Conservation (phyloP, 257 asterid genomes). For the Verbascum thapsus region DNA sequence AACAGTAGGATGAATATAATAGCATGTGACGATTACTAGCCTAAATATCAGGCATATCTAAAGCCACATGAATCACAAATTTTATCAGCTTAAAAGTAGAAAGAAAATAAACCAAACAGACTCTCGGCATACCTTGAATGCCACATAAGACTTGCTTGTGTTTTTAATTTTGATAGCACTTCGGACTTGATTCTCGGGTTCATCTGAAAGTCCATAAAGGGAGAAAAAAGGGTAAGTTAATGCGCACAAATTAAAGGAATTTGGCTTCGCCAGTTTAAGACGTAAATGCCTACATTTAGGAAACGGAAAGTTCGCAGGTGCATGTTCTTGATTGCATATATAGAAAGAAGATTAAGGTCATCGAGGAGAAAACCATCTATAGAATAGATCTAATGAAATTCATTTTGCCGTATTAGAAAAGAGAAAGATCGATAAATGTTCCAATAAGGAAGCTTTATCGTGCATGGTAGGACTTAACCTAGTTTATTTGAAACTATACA, state of each 20-base stretch:
- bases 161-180: conserved; percentile 90
- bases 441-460: not conserved
- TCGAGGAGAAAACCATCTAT: too few relatives aligned
- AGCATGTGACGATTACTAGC: conserved; percentile 9
- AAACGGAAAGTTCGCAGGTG: conserved; percentile 6
- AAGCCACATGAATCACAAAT: too few relatives aligned
- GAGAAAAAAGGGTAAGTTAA: not conserved
- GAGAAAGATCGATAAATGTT: conserved; percentile 1
- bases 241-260: too few relatives aligned
- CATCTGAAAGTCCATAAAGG: conserved; percentile 56
- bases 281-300: too few relatives aligned
- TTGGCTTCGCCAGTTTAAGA: conserved; percentile 13
- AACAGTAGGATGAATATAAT: not conserved
- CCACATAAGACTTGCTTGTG: conserved; percentile 91
- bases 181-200: conserved; percentile 90
- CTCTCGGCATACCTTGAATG: conserved; percentile 70
- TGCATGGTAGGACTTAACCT: conserved; percentile 9
- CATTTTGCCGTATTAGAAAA: not conserved
- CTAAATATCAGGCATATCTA: too few relatives aligned
- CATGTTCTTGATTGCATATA: conserved; percentile 9
- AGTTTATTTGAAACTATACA: conserved; percentile 7
- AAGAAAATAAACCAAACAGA: not conserved
- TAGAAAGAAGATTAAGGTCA: not conserved
- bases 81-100: conserved; percentile 6
- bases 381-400: not conserved